Percentiles rank a stretch among this genome's conserved stretches.
phyloP scores from a whole-genome alignment of 75 land plant species.

The Cupressus sempervirens region DNA sequence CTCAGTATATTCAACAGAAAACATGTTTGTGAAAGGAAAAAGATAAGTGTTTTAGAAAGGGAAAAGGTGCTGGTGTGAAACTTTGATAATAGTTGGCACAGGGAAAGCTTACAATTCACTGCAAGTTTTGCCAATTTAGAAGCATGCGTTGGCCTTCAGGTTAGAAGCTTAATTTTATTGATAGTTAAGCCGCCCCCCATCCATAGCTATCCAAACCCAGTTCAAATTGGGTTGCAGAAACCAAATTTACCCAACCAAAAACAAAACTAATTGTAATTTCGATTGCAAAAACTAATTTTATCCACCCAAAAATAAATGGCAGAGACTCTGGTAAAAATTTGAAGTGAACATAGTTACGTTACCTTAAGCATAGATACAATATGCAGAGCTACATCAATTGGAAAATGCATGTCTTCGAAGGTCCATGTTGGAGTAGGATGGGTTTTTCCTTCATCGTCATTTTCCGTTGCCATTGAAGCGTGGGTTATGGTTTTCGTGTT shows the following conservation, averaged over 20 bases:
- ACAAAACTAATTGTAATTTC: neutral
- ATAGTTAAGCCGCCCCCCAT: neutral
- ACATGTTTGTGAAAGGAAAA: neutral
- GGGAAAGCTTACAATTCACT: neutral
- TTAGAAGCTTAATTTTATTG: neutral
- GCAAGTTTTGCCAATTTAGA: neutral
- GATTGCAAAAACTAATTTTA: no score
- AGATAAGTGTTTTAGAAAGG: no score
- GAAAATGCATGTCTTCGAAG: conserved; percentile 16
- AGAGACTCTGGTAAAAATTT: neutral
- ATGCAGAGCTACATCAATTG: conserved; percentile 45
- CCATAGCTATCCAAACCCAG: neutral
- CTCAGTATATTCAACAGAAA: neutral
- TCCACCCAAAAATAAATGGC: neutral
- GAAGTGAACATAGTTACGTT: neutral
- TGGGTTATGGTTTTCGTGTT: neutral
- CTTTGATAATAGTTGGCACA: neutral
- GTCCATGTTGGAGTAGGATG: neutral
- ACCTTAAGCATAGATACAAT: conserved; percentile 56
- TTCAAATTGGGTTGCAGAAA: neutral
- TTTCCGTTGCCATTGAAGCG: neutral
- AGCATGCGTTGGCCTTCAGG: neutral
- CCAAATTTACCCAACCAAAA: neutral
- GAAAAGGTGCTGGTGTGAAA: neutral
- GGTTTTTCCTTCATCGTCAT: neutral